Evolutionary conservation across 1,284 basidiomycete species (phyloP).

Genomic region (Ustilago shanxiensis): DNA sequence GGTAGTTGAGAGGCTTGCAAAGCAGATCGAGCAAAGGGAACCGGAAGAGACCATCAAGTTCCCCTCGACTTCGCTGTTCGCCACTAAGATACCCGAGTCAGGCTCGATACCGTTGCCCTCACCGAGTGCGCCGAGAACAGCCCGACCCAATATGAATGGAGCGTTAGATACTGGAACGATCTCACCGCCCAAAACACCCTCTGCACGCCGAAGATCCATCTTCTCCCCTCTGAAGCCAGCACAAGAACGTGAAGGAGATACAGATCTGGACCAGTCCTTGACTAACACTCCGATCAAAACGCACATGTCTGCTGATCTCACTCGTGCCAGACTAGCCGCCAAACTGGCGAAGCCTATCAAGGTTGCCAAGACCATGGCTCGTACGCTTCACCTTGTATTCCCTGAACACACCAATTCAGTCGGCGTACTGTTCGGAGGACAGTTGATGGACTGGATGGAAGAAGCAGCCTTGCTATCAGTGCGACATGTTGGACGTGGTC

Average conservation of each 20-base stretch:
- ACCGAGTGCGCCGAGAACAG: constrained; percentile 30
- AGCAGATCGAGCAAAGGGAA: constrained; percentile 24
- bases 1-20: constrained; percentile 39
- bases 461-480: constrained; percentile 53
- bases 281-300: constrained; percentile 36
- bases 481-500: constrained; percentile 34
- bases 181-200: constrained; percentile 24
- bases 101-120: constrained; percentile 34
- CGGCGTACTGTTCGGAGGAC: constrained; percentile 58
- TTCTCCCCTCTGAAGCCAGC: constrained; percentile 48
- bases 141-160: constrained; percentile 7
- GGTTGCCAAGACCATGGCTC: constrained; percentile 49
- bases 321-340: constrained; percentile 14
- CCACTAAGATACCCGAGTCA: constrained; percentile 28
- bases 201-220: constrained; percentile 30
- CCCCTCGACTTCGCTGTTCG: constrained; percentile 23
- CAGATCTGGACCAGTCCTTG: constrained; percentile 39
- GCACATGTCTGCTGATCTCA: constrained; percentile 16
- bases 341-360: constrained; percentile 47
- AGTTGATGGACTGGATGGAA: constrained; percentile 66
- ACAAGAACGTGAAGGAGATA: constrained; percentile 45
- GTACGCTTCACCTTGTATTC: constrained; percentile 58
- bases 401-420: constrained; percentile 61
- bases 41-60: neutral
- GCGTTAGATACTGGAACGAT: neutral